These are phyloP conservation scores for Diatrype stigma DNA, from an alignment of 2,329 filamentous ascomycete species.

Conservation along the genomic window DNA sequence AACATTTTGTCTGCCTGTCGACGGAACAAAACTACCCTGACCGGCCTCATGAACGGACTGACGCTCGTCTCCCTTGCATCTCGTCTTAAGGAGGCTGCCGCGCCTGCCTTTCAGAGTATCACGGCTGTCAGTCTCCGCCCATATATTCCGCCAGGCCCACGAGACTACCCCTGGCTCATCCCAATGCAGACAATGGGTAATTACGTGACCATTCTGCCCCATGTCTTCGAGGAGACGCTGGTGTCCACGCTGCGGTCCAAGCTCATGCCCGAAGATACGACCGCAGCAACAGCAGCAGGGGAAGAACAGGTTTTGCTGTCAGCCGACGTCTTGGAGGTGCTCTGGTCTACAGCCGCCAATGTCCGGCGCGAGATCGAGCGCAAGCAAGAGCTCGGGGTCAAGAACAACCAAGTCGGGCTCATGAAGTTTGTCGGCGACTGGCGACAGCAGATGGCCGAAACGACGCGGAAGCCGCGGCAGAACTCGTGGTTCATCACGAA, in stretches of 20 bases:
- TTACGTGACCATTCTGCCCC: conserved; percentile 14
- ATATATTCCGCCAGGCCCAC: conserved; percentile 4
- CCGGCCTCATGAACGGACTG: conserved; percentile 18
- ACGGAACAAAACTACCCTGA: conserved; percentile 17
- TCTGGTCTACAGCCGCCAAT: conserved; percentile 19
- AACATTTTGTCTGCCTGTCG: conserved; percentile 13
- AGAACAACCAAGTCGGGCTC: conserved; percentile 29
- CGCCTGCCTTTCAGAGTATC: conserved; percentile 10
- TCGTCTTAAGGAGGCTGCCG: conserved; percentile 2
- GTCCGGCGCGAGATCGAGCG: conserved; percentile 25
- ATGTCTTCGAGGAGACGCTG: conserved; percentile 12
- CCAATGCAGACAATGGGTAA: conserved; percentile 12
- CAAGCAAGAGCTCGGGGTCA: conserved; percentile 23
- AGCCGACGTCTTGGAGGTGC: conserved; percentile 3
- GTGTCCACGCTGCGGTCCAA: conserved; percentile 13
- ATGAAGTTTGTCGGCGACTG: conserved; percentile 19
- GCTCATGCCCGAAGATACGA: not conserved
- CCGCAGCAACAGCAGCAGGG: not conserved
- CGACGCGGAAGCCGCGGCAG: conserved; percentile 7
- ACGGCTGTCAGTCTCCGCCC: conserved; percentile 14
- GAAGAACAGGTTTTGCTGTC: not conserved
- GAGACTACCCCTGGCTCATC: conserved; percentile 2
- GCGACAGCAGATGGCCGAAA: conserved; percentile 6
- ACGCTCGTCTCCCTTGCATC: conserved; percentile 9
- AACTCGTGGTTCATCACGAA: conserved; percentile 11